Evolutionary conservation across 2,329 filamentous ascomycete genomes (phyloP), one percentile per base, ranked within the genome.

Genomic region (Polychaeton citri): DNA sequence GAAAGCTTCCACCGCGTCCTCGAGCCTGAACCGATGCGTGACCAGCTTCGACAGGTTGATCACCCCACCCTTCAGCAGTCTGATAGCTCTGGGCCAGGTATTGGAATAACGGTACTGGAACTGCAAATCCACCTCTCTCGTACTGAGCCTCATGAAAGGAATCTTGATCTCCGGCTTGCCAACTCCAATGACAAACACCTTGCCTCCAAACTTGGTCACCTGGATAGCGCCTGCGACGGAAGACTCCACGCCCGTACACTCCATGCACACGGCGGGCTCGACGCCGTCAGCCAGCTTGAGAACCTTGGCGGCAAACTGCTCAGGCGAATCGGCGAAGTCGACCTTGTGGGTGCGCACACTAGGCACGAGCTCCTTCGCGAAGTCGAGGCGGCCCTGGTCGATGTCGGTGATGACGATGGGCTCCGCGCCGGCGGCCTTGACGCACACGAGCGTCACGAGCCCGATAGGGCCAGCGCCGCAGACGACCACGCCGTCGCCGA

Each of bases 81-180:
- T 74, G 48, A 96, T 95, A 30, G 90, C 88, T 43, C 84, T 75
- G 21, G 88, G 90, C 88, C 88, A 96, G 16, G 85, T 94, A 66
- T 96, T 95, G 65, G 73, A 74, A 68, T 96, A 96, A 42, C 90
- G 76, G 67, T 96, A 96, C 66, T 96, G 88, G 61, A 95, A 90
- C 64, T 93, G 84, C 41, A 96, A 68, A 62, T 96, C 88, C 49
- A 96, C 81, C 65, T 96, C 90, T 44, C 83, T 74, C 5, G 87
- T 88, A 51, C 81, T 88, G 39, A 88, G 72, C 35, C 85, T 68
- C 88, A 95, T 95, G 61, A 96, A 96, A 19, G 88, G 88, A 44
- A 96, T 81, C 61, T 75, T 85, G 68, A 96, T 90, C 68, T 95
- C 84, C 58, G 90, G 87, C 70, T 82, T 88, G 47, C 88, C 90